Base-by-base conservation (phyloP, 192 early-diverging fungal species). In the Entophlyctis luteolus region DNA sequence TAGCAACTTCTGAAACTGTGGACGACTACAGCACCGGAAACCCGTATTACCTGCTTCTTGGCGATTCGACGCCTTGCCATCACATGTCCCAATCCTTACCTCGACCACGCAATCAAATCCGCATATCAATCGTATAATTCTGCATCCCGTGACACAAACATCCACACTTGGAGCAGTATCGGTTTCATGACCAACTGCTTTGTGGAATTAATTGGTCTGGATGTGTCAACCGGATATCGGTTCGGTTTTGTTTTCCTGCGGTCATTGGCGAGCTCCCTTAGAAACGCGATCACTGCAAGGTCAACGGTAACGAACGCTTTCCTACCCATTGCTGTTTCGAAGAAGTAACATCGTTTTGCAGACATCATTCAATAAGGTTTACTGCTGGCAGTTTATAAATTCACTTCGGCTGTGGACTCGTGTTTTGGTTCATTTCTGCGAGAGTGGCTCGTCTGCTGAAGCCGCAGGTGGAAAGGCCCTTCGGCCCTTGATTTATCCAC, bases 331-430 rank as follows among this genome's bases (percentile, higher is more conserved):
- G 37, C 2, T 77, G 77, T 35, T 20, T 25, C 14, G 23, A 67
- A 49, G 3, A 20, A 55, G 2, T 34, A 22, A 16, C 8, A 45
- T 52, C 54, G 33, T 4, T 50, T n/a, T 6, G 4, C 63, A 66
- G 63, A 84, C 95, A 68, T 88, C 87, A 2, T 94, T 88, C 84
- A 92, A 90, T 55, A 71, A 84, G 5, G 91, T 99, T 39, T 95
- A 96, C 83, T 93, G 93, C 82, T 99, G 96, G 96, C 94, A 95
- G 78, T 99, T 87, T 72, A 73, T 99, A 55, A 93, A 96, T 76
- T 91, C 88, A 59, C 78, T 99, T 54, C 85, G 89, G 62, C 88
- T 96, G 60, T 98, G 95, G 95, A 76, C 91, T 18, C 85, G 90
- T 48, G 89, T 97, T 0, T 68, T 96, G 42, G 67, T 83, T 10